Evolutionary conservation across 2,329 filamentous ascomycete species (phyloP), one percentile per base, ranked within the genome.

Genomic region (Coniochaeta prunicola): DNA sequence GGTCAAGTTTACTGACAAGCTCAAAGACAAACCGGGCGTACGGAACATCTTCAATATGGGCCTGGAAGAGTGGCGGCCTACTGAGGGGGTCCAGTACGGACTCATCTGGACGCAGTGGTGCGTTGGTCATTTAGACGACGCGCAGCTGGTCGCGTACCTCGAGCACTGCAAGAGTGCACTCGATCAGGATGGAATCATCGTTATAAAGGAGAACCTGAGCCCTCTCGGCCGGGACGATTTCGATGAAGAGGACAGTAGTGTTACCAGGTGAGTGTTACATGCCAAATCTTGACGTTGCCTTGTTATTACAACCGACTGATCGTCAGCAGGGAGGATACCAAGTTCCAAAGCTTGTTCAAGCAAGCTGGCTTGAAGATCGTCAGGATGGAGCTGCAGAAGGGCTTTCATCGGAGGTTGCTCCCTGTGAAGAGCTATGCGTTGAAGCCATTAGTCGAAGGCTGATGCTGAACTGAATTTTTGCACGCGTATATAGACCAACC

Each of bases 81-180:
- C 66, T 0, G 65, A 73, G 2, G 76, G 68, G 10, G 66, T 72
- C 9, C 70, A 74, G 55, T 97, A 97, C 72, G 88, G 92, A 69
- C 71, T 96, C 53, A 85, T 97, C 61, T 96, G 91, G 90, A 88
- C 84, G 57, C 92, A 97, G 72, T 96, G 92, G 92, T 97, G 92
- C 71, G 73, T 93, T 8, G 89, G 90, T 26, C 88, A 97, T 71
- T 76, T 96, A 58, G 91, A 83, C 0, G 91, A 96, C 69, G 73
- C 73, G 8, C 85, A 96, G 70, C 70, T 97, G 4, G 77, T 89
- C 1, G 75, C 75, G 2, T 96, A 87, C 67, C 73, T 97, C 17
- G 65, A 74, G 59, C 78, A 83, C 28, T 90, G 90, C 69, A 80
- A 79, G 54, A 65, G 71, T 0, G 71, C 67, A 30, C 64, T 78